These are phyloP conservation scores for Mycena rebaudengoi DNA, from an alignment of 768 basidiomycete species.

Conservation along the genomic window DNA sequence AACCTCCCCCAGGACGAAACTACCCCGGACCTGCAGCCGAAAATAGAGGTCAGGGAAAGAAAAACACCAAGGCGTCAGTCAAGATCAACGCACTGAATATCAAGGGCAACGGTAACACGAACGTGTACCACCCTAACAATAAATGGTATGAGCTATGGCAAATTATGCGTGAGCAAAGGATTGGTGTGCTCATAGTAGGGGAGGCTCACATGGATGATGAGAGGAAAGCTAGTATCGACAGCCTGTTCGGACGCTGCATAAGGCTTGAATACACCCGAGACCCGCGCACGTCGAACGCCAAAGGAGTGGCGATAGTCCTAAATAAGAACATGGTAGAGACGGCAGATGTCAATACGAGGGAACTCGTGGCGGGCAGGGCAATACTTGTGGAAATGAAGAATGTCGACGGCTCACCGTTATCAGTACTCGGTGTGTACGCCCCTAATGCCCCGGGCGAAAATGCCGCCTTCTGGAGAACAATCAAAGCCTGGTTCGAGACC, in stretches of 20 bases:
- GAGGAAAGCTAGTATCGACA: slow-evolving; percentile 1
- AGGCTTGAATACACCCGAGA: slow-evolving; percentile 27
- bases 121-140: neutral
- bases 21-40: too few relatives aligned
- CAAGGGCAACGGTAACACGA: neutral
- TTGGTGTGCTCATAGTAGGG: slow-evolving; percentile 38
- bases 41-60: too few relatives aligned
- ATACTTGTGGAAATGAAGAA: neutral
- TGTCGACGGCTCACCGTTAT: too few relatives aligned
- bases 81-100: neutral
- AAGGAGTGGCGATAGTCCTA: slow-evolving; percentile 43
- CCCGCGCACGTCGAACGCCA: slow-evolving; percentile 22
- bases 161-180: slow-evolving; percentile 32
- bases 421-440: slow-evolving; percentile 44
- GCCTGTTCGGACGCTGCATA: slow-evolving; percentile 19
- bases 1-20: too few relatives aligned
- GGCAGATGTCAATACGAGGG: neutral
- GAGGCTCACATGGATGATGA: too few relatives aligned
- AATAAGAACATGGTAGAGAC: slow-evolving; percentile 36
- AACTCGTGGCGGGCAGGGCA: neutral
- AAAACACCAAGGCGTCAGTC: neutral
- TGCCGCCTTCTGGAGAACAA: too few relatives aligned
- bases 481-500: slow-evolving; percentile 12
- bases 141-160: too few relatives aligned
- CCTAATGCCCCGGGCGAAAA: slow-evolving; percentile 38